Evolutionary conservation across 169 alveolate species (phyloP).

Genomic region (Cryptosporidium muris): DNA sequence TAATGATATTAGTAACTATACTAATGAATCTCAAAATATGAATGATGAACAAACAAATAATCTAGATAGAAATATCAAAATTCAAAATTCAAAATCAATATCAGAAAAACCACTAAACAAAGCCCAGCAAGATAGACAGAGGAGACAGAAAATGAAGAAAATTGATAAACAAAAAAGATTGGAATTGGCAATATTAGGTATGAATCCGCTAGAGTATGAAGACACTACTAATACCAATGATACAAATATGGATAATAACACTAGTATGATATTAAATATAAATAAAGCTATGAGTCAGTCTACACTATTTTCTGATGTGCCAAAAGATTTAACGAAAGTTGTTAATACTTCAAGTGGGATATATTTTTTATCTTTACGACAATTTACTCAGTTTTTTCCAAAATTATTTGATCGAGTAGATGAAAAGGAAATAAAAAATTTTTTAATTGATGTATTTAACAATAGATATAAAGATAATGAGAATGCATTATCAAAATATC

Average conservation of each 20-base stretch:
- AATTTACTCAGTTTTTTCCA: slow-evolving; percentile 21
- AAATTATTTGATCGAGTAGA: slow-evolving; percentile 7
- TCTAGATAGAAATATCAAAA: too few species aligned
- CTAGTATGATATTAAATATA: slow-evolving; percentile 53
- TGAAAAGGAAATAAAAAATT: slow-evolving; percentile 1
- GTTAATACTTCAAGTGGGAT: slow-evolving; percentile 7
- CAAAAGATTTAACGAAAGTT: neutral
- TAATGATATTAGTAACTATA: too few species aligned
- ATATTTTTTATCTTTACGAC: slow-evolving; percentile 9
- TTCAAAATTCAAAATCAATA: neutral
- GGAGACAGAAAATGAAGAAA: slow-evolving; percentile 77
- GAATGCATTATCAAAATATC: neutral
- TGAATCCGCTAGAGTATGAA: slow-evolving; percentile 52
- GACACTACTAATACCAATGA: slow-evolving; percentile 25
- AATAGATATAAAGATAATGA: neutral
- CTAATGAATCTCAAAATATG: too few species aligned
- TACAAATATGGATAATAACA: slow-evolving; percentile 69
- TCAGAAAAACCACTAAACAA: slow-evolving; percentile 25
- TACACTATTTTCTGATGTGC: slow-evolving; percentile 5
- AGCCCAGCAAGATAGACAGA: slow-evolving; percentile 66
- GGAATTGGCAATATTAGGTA: slow-evolving; percentile 80
- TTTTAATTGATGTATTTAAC: slow-evolving; percentile 1
- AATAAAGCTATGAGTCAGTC: slow-evolving; percentile 40
- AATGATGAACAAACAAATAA: too few species aligned
- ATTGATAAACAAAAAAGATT: slow-evolving; percentile 78